A percentile compares a stretch with the other conserved stretches of the same genome.
These are phyloP conservation scores for Astragalus glycyphyllos DNA, from an alignment of 306 rosid genomes.

Conservation along the genomic window DNA sequence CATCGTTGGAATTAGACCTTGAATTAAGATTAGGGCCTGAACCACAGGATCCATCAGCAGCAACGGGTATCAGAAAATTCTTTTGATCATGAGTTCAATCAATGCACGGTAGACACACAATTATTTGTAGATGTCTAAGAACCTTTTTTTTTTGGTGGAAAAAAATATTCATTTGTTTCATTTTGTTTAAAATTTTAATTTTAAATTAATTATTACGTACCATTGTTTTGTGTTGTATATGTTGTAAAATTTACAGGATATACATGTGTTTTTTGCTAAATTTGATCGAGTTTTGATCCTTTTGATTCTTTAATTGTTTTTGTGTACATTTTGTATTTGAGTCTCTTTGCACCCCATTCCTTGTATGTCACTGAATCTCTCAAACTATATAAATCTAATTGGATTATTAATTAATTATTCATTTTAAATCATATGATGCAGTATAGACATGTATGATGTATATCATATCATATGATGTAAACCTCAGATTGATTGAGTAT, in stretches of 20 bases:
- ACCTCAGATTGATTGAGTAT: slow-evolving; percentile 3
- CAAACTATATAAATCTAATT: neutral
- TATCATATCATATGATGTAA: neutral
- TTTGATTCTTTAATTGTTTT: slow-evolving; percentile 14
- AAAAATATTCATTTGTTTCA: slow-evolving; percentile 20
- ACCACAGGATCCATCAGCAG: slow-evolving; percentile 55
- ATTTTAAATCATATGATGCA: too few species aligned
- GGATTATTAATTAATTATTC: neutral
- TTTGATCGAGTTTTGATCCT: neutral
- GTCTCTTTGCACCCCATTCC: too few species aligned
- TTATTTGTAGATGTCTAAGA: slow-evolving; percentile 31
- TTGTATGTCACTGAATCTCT: too few species aligned
- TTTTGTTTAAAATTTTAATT: slow-evolving; percentile 18
- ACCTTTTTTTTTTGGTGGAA: slow-evolving; percentile 20
- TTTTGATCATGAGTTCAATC: slow-evolving; percentile 53
- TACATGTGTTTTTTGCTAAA: slow-evolving; percentile 1
- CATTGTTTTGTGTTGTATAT: slow-evolving; percentile 32
- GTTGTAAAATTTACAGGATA: slow-evolving; percentile 20
- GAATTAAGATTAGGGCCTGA: slow-evolving; percentile 84
- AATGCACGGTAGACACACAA: neutral
- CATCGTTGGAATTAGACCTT: slow-evolving; percentile 65
- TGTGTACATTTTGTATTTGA: neutral
- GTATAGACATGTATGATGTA: too few species aligned
- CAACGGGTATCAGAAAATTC: slow-evolving; percentile 65
- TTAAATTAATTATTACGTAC: neutral